phyloP scores from a whole-genome alignment of 148 eudicot species.

The Chenopodium album region DNA sequence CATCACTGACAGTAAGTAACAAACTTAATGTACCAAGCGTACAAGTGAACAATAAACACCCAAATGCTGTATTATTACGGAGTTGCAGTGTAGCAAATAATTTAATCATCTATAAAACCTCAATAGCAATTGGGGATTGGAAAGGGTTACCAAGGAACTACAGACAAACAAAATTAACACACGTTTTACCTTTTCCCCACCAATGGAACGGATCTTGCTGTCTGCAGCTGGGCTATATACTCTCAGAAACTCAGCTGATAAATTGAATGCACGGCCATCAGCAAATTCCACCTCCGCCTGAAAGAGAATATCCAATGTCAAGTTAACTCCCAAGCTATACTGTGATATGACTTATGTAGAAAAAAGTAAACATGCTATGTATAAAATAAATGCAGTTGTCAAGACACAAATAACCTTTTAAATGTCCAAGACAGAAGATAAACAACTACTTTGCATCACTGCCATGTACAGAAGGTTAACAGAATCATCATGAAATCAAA shows the following conservation, averaged over 20 bases:
- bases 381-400: neutral
- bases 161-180: neutral
- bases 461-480: too few relatives aligned
- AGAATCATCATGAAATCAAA: neutral
- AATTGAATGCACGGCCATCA: conserved; percentile 46
- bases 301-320: conserved; percentile 19
- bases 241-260: conserved; percentile 82
- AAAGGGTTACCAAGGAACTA: neutral
- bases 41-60: neutral
- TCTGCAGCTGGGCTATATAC: conserved; percentile 91
- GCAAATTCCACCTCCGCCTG: conserved; percentile 85
- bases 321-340: neutral
- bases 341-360: neutral
- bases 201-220: conserved; percentile 76
- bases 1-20: neutral
- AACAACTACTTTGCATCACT: neutral
- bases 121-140: neutral
- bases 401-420: neutral
- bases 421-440: neutral
- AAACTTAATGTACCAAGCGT: neutral
- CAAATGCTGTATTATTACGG: neutral
- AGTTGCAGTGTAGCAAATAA: neutral
- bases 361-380: neutral
- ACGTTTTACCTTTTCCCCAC: conserved; percentile 78
- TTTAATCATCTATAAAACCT: neutral